A percentile compares a stretch with the other conserved stretches of the same genome.
Evolutionary conservation across 108 stramenopile species (phyloP).

Genomic region (Pinguiococcus pyrenoidosus): DNA sequence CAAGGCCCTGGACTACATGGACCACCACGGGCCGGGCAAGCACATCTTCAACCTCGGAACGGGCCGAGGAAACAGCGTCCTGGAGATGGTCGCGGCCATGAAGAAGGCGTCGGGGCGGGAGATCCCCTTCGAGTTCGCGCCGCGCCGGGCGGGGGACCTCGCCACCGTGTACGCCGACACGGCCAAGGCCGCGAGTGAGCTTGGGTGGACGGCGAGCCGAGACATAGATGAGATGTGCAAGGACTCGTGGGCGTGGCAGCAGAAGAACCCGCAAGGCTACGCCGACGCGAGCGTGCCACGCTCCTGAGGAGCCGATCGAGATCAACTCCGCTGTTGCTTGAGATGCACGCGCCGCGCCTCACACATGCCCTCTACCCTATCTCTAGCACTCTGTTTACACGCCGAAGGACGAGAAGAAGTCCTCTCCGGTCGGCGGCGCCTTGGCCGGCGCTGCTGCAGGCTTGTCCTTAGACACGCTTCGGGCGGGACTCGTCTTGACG

Average conservation of each 20-base stretch:
- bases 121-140: constrained; percentile 62
- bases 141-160: constrained; percentile 83
- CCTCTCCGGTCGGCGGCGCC: too few relatives aligned
- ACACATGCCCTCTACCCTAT: too few relatives aligned
- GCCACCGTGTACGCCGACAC: constrained; percentile 89
- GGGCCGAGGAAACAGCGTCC: constrained; percentile 69
- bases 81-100: constrained; percentile 83
- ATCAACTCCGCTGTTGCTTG: too few relatives aligned
- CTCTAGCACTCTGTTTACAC: too few relatives aligned
- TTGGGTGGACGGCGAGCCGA: constrained; percentile 82
- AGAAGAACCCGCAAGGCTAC: constrained; percentile 83
- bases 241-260: constrained; percentile 94
- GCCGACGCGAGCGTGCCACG: too few relatives aligned
- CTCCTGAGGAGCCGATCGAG: too few relatives aligned
- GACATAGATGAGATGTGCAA: constrained; percentile 83
- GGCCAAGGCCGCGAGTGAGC: constrained; percentile 63
- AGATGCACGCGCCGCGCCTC: too few relatives aligned
- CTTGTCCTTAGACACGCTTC: too few relatives aligned
- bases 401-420: too few relatives aligned
- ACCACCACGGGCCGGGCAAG: constrained; percentile 24
- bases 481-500: too few relatives aligned
- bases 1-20: constrained; percentile 1
- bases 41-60: constrained; percentile 72
- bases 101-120: constrained; percentile 68
- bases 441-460: too few relatives aligned